Conservation (phyloP, 768 basidiomycete genomes). For the Amanita rimosa region DNA sequence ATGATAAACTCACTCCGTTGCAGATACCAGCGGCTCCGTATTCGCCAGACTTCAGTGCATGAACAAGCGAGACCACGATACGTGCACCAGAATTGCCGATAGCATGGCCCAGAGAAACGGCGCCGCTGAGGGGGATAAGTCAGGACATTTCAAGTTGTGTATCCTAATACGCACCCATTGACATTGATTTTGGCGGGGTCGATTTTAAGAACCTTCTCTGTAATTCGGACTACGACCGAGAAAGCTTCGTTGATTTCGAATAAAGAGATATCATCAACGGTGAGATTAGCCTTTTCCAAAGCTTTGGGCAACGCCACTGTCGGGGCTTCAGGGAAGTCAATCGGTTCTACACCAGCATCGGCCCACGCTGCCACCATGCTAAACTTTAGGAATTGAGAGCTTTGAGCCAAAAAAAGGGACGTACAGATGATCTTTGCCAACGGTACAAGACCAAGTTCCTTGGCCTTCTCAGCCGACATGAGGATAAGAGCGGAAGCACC, state of each 20-base stretch:
- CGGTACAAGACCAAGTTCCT: conserved; percentile 84
- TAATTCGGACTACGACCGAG: conserved; percentile 85
- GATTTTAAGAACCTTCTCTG: conserved; percentile 78
- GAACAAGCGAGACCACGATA: conserved; percentile 87
- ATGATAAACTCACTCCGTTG: conserved; percentile 67
- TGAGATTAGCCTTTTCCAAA: conserved; percentile 76
- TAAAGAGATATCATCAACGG: conserved; percentile 71
- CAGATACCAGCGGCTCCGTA: conserved; percentile 96
- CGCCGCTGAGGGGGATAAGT: conserved; percentile 50
- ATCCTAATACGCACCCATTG: conserved; percentile 49
- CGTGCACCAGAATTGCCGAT: conserved; percentile 94
- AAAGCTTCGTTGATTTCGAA: conserved; percentile 99
- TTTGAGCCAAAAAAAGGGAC: conserved; percentile 20
- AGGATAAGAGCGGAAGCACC: conserved; percentile 93
- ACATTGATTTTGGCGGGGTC: conserved; percentile 86
- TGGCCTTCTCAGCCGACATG: conserved; percentile 87
- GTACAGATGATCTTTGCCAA: conserved; percentile 90
- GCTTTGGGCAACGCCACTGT: conserved; percentile 86
- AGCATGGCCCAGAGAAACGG: conserved; percentile 91
- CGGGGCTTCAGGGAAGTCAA: conserved; percentile 95
- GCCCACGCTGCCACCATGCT: conserved; percentile 62
- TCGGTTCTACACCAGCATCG: conserved; percentile 92
- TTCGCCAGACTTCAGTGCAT: conserved; percentile 84
- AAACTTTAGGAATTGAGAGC: conserved; percentile 8
- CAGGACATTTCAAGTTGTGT: conserved; percentile 5